Percentiles rank a stretch among this genome's conserved stretches.
Conservation (phyloP, 371 early-diverging fungal genomes). For the Racocetra persica region DNA sequence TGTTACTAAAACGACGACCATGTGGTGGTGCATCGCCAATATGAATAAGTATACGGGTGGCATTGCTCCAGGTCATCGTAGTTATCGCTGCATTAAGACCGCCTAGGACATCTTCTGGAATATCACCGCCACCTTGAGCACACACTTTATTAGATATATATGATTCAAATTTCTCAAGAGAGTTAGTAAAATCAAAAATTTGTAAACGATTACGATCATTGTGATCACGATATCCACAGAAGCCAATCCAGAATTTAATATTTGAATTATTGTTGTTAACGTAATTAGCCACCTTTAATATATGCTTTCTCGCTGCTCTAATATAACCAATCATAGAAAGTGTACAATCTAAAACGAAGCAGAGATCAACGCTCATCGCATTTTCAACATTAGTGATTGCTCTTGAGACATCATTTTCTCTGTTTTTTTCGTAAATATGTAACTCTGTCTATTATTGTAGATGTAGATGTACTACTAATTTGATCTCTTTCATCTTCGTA, state of each 20-base stretch:
- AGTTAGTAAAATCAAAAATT: slow-evolving; percentile 15
- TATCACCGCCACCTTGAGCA: too few species aligned
- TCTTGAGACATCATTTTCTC: background rate
- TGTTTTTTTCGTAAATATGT: background rate
- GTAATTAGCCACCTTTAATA: too few species aligned
- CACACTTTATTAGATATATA: background rate
- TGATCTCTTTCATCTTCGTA: background rate
- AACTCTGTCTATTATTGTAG: background rate
- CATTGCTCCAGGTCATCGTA: slow-evolving; percentile 6
- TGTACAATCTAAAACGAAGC: background rate
- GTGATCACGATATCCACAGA: slow-evolving; percentile 30
- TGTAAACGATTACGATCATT: background rate
- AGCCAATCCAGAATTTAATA: background rate
- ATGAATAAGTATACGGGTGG: slow-evolving; percentile 20
- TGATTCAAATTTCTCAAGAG: background rate
- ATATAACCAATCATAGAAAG: background rate
- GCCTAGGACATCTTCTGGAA: slow-evolving; percentile 28
- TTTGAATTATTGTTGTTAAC: too few species aligned
- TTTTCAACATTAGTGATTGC: background rate
- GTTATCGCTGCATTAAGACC: background rate
- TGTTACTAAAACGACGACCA: background rate
- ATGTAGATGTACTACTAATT: background rate
- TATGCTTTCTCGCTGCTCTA: background rate
- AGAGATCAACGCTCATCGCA: too few species aligned
- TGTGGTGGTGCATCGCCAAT: slow-evolving; percentile 27